phyloP scores from a whole-genome alignment of 805 yeast species.

The Cyberlindnera maritima region DNA sequence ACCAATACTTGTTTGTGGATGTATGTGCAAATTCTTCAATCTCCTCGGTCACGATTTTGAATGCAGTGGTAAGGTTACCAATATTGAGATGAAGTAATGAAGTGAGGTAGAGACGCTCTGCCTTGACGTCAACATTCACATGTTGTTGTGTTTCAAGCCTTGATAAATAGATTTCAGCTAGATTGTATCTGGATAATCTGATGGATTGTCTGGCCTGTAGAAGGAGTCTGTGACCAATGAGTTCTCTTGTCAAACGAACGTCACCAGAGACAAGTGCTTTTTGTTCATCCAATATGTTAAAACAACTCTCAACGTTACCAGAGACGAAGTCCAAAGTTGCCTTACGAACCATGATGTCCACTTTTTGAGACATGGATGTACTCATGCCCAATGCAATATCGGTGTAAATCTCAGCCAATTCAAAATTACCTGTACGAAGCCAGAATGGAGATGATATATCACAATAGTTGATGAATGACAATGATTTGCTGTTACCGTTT shows the following conservation, averaged over 20 bases:
- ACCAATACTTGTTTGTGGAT: slow-evolving; percentile 38
- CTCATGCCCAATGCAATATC: slow-evolving; percentile 44
- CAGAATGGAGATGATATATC: slow-evolving; percentile 46
- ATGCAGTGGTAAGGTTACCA: slow-evolving; percentile 26
- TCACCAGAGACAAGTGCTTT: slow-evolving; percentile 13
- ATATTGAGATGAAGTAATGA: slow-evolving; percentile 22
- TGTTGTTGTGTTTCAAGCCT: slow-evolving; percentile 24
- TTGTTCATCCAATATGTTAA: slow-evolving; percentile 37
- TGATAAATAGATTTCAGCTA: slow-evolving; percentile 25
- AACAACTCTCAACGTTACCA: slow-evolving; percentile 42
- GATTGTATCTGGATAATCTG: slow-evolving; percentile 25
- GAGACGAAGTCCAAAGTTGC: slow-evolving; percentile 35
- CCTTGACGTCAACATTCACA: slow-evolving; percentile 28
- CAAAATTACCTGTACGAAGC: slow-evolving; percentile 49
- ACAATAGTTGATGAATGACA: slow-evolving; percentile 42
- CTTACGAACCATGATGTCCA: slow-evolving; percentile 38
- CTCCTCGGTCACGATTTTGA: slow-evolving; percentile 19
- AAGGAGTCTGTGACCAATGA: slow-evolving; percentile 40
- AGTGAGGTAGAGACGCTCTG: slow-evolving; percentile 28
- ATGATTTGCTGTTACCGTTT: slow-evolving; percentile 36
- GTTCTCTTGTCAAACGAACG: slow-evolving; percentile 34
- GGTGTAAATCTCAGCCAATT: slow-evolving; percentile 45
- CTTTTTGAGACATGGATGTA: slow-evolving; percentile 35
- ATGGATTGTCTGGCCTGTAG: slow-evolving; percentile 35
- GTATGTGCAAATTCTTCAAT: slow-evolving; percentile 15